Percentiles rank a stretch among this genome's conserved stretches.
Conservation (phyloP, 2,329 filamentous ascomycete species). For the Arachnomyces sp. region DNA sequence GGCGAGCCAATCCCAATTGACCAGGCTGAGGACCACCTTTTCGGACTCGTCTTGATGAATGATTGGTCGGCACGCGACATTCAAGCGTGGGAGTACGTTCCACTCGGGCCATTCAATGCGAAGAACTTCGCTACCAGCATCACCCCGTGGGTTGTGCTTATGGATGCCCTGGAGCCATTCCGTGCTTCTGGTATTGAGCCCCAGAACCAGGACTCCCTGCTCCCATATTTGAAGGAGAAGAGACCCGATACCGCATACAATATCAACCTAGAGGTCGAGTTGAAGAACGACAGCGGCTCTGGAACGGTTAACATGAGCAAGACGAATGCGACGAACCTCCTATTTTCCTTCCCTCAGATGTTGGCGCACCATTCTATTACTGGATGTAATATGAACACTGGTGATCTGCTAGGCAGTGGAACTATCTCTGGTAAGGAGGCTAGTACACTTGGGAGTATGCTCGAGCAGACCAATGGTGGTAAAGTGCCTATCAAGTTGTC, state of each 20-base stretch:
- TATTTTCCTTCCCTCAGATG: conserved; percentile 83
- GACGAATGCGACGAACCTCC: conserved; percentile 56
- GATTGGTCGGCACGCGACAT: conserved; percentile 82
- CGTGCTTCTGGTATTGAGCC: conserved; percentile 44
- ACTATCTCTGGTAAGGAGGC: conserved; percentile 61
- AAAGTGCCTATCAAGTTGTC: conserved; percentile 55
- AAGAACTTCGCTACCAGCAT: conserved; percentile 79
- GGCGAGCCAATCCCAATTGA: conserved; percentile 56
- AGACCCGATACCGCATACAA: conserved; percentile 55
- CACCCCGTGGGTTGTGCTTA: conserved; percentile 68
- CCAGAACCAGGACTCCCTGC: conserved; percentile 44
- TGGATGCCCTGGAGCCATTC: conserved; percentile 67
- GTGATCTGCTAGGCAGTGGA: conserved; percentile 68
- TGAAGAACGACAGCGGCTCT: conserved; percentile 36
- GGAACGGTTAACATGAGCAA: conserved; percentile 50
- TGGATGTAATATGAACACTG: conserved; percentile 64
- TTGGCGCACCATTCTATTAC: conserved; percentile 69
- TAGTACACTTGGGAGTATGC: conserved; percentile 56
- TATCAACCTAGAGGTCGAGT: conserved; percentile 59
- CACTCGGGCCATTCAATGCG: conserved; percentile 70
- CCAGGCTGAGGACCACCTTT: conserved; percentile 62
- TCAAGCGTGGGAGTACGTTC: conserved; percentile 77
- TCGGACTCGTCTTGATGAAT: conserved; percentile 75
- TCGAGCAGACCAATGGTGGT: conserved; percentile 65
- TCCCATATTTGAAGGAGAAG: conserved; percentile 59